phyloP scores from a whole-genome alignment of 805 yeast species.

The Ogataea parapolymorpha region DNA sequence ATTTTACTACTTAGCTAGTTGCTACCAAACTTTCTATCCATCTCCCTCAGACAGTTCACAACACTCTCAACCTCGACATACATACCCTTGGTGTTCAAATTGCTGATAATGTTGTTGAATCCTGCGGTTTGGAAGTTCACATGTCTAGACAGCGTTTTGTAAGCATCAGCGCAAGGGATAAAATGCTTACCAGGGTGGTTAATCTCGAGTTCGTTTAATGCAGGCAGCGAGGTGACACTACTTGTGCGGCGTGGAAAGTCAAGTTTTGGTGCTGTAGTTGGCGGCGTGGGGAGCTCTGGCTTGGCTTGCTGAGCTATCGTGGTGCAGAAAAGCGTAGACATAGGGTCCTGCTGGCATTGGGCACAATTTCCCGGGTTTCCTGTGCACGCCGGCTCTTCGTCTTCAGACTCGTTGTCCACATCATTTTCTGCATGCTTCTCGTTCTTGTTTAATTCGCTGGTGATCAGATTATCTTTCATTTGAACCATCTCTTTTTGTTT shows the following conservation, averaged over 20 bases:
- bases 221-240: constrained; percentile 24
- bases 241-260: constrained; percentile 18
- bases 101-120: constrained; percentile 68
- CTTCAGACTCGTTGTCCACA: constrained; percentile 4
- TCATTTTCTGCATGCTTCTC: constrained; percentile 11
- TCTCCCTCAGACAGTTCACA: constrained; percentile 76
- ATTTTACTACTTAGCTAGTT: constrained; percentile 13
- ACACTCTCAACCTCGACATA: constrained; percentile 90
- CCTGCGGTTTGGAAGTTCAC: constrained; percentile 72
- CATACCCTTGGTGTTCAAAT: constrained; percentile 78
- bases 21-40: constrained; percentile 59
- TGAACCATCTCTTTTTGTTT: constrained; percentile 37
- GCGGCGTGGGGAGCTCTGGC: constrained; percentile 18
- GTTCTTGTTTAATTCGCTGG: constrained; percentile 18
- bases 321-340: constrained; percentile 85
- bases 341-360: constrained; percentile 82
- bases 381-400: constrained; percentile 51
- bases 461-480: constrained; percentile 20
- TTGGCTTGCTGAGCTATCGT: constrained; percentile 54
- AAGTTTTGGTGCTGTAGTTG: constrained; percentile 12
- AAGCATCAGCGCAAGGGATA: constrained; percentile 89
- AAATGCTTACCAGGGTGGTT: constrained; percentile 45
- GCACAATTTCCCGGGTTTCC: constrained; percentile 86
- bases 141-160: constrained; percentile 80
- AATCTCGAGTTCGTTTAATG: constrained; percentile 28